Evolutionary conservation across 2,329 filamentous ascomycete species (phyloP), one percentile per base, ranked within the genome.

Genomic region (Plenodomus tracheiphilus): DNA sequence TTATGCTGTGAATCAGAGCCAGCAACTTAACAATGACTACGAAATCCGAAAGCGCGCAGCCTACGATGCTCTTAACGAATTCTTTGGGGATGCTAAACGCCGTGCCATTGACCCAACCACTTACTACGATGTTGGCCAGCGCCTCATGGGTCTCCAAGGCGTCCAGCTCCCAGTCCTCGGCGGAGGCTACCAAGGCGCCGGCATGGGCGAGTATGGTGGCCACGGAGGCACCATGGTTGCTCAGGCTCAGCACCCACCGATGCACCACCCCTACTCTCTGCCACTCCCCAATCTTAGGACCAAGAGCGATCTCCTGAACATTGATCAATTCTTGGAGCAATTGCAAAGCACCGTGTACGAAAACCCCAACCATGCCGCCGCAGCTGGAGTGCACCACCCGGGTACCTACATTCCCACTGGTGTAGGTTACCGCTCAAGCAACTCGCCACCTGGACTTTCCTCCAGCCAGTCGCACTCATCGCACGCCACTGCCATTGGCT

Each of bases 311-410:
- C 80, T 99, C 37, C 79, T 96, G 70, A 91, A 96, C 71, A 92
- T 97, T 66, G 94, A 97, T 72, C 88, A 91, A 68, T 89, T 97
- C 72, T 83, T 99, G 46, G 91, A 96, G 75, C 91, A 97, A 75
- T 93, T 97, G 81, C 92, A 97, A 75, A 86, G 88, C 57, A 97
- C 93, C 39, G 91, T 97, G 41, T 97, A 97, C 70, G 94, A 97
- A 76, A 96, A 87, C 71, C 86, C 91, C 46, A 89, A 86, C 62
- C 87, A 91, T 42, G 87, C 91, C 25, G 89, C 90, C 2, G 85
- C 85, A 11, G 87, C 88, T 37, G 88, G 89, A 49, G 83, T 95
- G 49, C 88, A 89, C 62, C 85, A 91, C 54, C 85, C 88, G 42
- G 86, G 85, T 51, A 87, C 91, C 68, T 86, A 88, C 64, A 75